A percentile compares a stretch with the other conserved stretches of the same genome.
phyloP scores from a whole-genome alignment of 805 yeast species.

The Candida dajiaensis region DNA sequence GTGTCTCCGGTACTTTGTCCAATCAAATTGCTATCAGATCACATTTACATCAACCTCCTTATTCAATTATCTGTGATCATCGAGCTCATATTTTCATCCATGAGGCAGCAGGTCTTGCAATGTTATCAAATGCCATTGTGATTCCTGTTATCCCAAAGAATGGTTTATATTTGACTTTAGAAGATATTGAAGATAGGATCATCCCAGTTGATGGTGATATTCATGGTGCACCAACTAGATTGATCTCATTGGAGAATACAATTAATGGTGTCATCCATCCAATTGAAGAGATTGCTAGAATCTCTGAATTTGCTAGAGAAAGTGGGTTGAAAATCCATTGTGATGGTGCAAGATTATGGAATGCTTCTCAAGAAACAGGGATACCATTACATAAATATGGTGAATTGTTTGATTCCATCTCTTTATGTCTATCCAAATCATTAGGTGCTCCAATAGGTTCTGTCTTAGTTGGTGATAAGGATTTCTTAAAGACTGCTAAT shows the following conservation, averaged over 20 bases:
- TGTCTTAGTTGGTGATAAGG: conserved; percentile 62
- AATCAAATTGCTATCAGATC: conserved; percentile 83
- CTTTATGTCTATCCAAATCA: conserved; percentile 83
- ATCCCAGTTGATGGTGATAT: conserved; percentile 75
- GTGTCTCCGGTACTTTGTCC: conserved; percentile 86
- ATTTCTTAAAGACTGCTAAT: conserved; percentile 61
- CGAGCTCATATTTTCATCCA: conserved; percentile 77
- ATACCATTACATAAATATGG: conserved; percentile 62
- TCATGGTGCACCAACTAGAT: conserved; percentile 82
- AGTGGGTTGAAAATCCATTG: conserved; percentile 63
- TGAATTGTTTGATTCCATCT: conserved; percentile 73
- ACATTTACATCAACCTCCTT: conserved; percentile 75
- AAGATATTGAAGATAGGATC: conserved; percentile 59
- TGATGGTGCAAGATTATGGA: conserved; percentile 96
- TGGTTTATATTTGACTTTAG: conserved; percentile 71
- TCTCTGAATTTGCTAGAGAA: conserved; percentile 61
- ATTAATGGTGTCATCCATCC: conserved; percentile 80
- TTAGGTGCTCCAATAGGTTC: conserved; percentile 95
- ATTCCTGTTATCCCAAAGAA: conserved; percentile 77
- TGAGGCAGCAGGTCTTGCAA: conserved; percentile 91
- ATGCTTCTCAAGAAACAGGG: conserved; percentile 65
- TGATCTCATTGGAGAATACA: conserved; percentile 84
- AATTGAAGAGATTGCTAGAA: conserved; percentile 64
- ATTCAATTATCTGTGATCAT: conserved; percentile 78
- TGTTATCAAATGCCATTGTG: conserved; percentile 88